A percentile compares a stretch with the other conserved stretches of the same genome.
These are phyloP conservation scores for Eimeria tenella DNA, from an alignment of 169 alveolate genomes.

Conservation along the genomic window DNA sequence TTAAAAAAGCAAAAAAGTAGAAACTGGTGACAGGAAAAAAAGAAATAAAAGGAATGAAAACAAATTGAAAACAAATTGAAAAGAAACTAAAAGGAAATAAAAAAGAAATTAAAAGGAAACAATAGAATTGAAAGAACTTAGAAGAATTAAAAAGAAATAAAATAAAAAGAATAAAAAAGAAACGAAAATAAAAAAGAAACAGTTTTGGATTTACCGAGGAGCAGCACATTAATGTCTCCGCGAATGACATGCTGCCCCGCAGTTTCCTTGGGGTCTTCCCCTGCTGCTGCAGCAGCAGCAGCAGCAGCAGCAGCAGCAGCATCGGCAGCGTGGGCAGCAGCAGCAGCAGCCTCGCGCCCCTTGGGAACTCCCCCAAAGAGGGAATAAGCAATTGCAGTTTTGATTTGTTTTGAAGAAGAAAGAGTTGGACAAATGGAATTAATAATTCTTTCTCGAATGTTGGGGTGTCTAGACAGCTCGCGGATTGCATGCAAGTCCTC, in stretches of 20 bases:
- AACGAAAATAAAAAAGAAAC: too few relatives aligned
- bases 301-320: constrained; percentile 80
- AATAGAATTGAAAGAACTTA: too few relatives aligned
- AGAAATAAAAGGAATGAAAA: too few relatives aligned
- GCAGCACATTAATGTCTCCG: constrained; percentile 97
- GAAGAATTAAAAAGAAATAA: background rate
- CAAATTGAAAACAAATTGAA: too few relatives aligned
- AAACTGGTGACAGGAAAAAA: too few relatives aligned
- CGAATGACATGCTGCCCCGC: constrained; percentile 96
- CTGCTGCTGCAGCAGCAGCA: constrained; percentile 10
- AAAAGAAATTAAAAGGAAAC: too few relatives aligned
- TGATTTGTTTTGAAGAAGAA: constrained; percentile 96
- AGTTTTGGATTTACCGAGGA: constrained; percentile 89
- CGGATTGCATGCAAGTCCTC: constrained; percentile 67
- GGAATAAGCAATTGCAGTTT: constrained; percentile 94
- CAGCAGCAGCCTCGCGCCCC: constrained; percentile 95
- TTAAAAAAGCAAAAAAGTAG: too few relatives aligned
- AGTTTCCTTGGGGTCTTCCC: background rate
- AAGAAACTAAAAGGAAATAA: too few relatives aligned
- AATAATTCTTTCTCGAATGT: constrained; percentile 95
- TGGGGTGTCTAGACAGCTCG: constrained; percentile 91
- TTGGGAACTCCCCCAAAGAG: constrained; percentile 96
- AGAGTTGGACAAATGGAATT: constrained; percentile 99
- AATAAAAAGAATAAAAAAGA: background rate
- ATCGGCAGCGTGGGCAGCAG: constrained; percentile 98